phyloP scores from a whole-genome alignment of 495 filamentous ascomycete genomes.

The Penicillium desertorum region DNA sequence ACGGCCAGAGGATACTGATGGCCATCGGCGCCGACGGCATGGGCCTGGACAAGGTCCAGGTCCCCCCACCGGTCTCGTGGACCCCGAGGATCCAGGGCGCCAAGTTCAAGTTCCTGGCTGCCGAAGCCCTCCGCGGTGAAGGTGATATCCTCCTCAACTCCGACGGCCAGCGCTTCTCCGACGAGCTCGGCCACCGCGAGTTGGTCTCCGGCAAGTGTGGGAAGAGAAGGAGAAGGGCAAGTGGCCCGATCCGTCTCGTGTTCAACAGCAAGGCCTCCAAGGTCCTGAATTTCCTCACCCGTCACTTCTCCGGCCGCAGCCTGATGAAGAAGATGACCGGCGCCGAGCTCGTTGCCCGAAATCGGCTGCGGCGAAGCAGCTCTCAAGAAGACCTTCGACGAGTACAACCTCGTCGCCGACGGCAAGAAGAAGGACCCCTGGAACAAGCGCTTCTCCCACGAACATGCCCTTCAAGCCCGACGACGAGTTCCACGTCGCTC shows the following conservation, averaged over 20 bases:
- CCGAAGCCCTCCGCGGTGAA: slow-evolving; percentile 97
- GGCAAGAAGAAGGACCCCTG: slow-evolving; percentile 98
- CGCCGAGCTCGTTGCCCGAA: slow-evolving; percentile 87
- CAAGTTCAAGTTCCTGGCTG: slow-evolving; percentile 99
- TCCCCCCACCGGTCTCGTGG: slow-evolving; percentile 78
- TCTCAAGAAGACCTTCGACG: slow-evolving; percentile 85
- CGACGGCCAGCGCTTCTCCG: slow-evolving; percentile 93
- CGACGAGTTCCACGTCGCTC: slow-evolving; percentile 92
- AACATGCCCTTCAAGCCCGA: slow-evolving; percentile 87
- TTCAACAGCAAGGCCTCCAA: slow-evolving; percentile 99
- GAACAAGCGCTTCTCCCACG: slow-evolving; percentile 98
- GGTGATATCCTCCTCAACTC: slow-evolving; percentile 94
- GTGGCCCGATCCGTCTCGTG: slow-evolving; percentile 94
- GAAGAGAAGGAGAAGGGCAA: slow-evolving; percentile 96
- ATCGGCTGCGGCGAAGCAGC: slow-evolving; percentile 87
- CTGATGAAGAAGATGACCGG: slow-evolving; percentile 99
- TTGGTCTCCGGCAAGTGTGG: slow-evolving; percentile 99
- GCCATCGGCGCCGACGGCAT: slow-evolving; percentile 95
- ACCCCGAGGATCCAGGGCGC: slow-evolving; percentile 87
- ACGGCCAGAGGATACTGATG: slow-evolving; percentile 99
- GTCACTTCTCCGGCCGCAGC: slow-evolving; percentile 97
- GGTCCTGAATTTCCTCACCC: slow-evolving; percentile 97
- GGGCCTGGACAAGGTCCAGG: slow-evolving; percentile 99
- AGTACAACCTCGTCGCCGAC: slow-evolving; percentile 92
- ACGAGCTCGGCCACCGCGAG: slow-evolving; percentile 98